Base-by-base conservation (phyloP, 75 land plant genomes). In the Ceratopteris richardii region DNA sequence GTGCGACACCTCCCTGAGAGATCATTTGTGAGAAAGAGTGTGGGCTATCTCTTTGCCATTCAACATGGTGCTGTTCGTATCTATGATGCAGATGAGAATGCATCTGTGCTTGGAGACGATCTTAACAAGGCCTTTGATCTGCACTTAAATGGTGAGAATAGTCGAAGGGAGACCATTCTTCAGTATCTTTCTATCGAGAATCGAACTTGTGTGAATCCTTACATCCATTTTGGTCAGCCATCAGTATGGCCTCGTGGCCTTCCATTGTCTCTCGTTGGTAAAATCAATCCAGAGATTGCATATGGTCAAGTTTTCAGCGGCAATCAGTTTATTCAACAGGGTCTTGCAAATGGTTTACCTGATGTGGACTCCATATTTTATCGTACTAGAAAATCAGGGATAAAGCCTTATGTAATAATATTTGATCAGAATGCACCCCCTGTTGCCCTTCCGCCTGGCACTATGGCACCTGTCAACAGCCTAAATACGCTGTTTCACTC, bases 231-330 rank as follows among this genome's bases (percentile, higher is more conserved):
- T 62, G 98, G 98, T 52, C 98, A 93, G 78, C 67, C 90, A 30
- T 93, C 98, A 0, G 91, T 93, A 16, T 93, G 98, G 98, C 98
- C 98, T 19, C 71, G 98, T 43, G 98, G 98, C 1, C 69, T 88
- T 57, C 98, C 98, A 0, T 47, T 93, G 57, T 85, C 80, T 28
- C 54, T 80, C 43, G 90, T 93, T 31, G 85, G 86, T 0, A 64
- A 85, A 13, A 56, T 85, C 29, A 57, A 47, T 9, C 82, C 82
- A 14, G 98, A 93, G 50, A 83, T 90, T 65, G 82, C 77, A 21
- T 93, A 88, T 54, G 83, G 80, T 19, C 90, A 93, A 69, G 63
- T 93, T 29, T 78, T 61, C 53, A 71, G 82, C 30, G 98, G 98
- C 21, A 72, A 62, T 58, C 95, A 93, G 51, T 85, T 80, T 64